Percentiles rank a stretch among this genome's conserved stretches.
These are phyloP conservation scores for Cryptococcus sp. DNA, from an alignment of 1,284 basidiomycete genomes.

Conservation along the genomic window DNA sequence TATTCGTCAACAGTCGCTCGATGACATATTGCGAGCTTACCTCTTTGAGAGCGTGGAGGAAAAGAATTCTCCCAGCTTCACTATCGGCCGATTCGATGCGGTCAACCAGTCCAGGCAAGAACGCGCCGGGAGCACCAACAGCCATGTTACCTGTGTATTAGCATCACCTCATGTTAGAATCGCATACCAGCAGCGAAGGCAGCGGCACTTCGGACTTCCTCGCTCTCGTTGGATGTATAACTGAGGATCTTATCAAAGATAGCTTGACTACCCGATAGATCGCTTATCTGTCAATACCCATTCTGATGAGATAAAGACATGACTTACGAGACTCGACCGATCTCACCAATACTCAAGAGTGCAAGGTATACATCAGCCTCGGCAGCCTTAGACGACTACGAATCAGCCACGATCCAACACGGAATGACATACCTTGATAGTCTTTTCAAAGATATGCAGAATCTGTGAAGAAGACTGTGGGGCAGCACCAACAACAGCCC, in stretches of 20 bases:
- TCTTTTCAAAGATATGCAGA: slow-evolving; percentile 72
- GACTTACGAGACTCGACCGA: slow-evolving; percentile 76
- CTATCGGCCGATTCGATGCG: slow-evolving; percentile 63
- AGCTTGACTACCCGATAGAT: slow-evolving; percentile 71
- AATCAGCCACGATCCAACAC: neutral
- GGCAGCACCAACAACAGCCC: slow-evolving; percentile 67
- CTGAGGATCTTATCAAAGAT: slow-evolving; percentile 70
- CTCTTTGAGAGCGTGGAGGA: slow-evolving; percentile 91
- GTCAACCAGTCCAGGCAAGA: slow-evolving; percentile 79
- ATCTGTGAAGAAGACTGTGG: slow-evolving; percentile 69
- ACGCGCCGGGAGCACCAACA: slow-evolving; percentile 79
- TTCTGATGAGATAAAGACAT: neutral
- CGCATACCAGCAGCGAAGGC: slow-evolving; percentile 79
- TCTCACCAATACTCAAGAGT: slow-evolving; percentile 79
- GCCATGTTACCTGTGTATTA: slow-evolving; percentile 74
- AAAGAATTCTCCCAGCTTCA: slow-evolving; percentile 71
- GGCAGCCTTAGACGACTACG: slow-evolving; percentile 60
- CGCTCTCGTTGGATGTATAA: slow-evolving; percentile 69
- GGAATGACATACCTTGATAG: slow-evolving; percentile 58
- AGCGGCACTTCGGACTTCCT: slow-evolving; percentile 79
- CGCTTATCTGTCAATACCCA: slow-evolving; percentile 51
- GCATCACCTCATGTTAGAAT: slow-evolving; percentile 9
- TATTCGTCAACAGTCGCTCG: slow-evolving; percentile 32
- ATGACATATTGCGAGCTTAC: slow-evolving; percentile 44
- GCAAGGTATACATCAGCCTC: slow-evolving; percentile 69